These are phyloP conservation scores for Candida succiphila DNA, from an alignment of 805 yeast genomes.

Conservation along the genomic window DNA sequence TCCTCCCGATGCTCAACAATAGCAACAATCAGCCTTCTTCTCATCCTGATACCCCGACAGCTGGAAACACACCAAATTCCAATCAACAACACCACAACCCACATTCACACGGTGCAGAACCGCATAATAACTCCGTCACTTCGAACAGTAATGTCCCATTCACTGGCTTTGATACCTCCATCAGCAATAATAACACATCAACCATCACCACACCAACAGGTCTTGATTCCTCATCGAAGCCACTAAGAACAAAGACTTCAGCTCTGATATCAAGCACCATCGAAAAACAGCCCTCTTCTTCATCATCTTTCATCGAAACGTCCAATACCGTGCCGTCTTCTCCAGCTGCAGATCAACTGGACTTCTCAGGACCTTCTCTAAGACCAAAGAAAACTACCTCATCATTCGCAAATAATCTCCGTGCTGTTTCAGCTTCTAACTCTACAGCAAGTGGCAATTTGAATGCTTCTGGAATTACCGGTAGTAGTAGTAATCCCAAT, in stretches of 20 bases:
- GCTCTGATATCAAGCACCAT: neutral
- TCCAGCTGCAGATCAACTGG: neutral
- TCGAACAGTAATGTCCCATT: too few species aligned
- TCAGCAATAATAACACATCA: neutral
- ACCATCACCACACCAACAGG: neutral
- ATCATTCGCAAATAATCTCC: neutral
- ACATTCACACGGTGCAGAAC: neutral
- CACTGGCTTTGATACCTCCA: too few species aligned
- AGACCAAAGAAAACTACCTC: neutral
- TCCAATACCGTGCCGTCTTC: neutral
- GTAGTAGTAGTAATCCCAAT: neutral
- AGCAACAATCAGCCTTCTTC: too few species aligned
- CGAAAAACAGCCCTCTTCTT: neutral
- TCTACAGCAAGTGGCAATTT: neutral
- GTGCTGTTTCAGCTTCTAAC: neutral
- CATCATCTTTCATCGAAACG: neutral
- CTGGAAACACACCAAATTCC: too few species aligned
- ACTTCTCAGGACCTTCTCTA: neutral
- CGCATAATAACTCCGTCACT: too few species aligned
- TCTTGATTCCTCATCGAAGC: neutral
- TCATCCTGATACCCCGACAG: too few species aligned
- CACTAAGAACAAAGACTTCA: neutral
- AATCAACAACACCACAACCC: neutral
- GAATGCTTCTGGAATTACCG: neutral
- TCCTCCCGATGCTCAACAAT: constrained; percentile 1